A percentile compares a stretch with the other conserved stretches of the same genome.
Conservation (phyloP, 768 basidiomycete species). For the Suillus discolor region DNA sequence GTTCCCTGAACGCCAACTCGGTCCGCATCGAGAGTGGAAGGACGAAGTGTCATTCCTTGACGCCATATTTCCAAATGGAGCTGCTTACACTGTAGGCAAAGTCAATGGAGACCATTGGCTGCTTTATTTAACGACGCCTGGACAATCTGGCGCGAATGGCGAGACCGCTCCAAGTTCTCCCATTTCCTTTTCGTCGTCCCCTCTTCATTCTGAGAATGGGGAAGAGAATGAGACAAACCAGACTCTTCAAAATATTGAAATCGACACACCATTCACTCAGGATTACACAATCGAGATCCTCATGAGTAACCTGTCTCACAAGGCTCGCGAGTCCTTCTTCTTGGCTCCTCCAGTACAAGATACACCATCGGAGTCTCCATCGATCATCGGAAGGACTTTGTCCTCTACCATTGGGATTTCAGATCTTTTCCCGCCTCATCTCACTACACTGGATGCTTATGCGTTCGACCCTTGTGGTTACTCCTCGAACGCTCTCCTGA, state of each 20-base stretch:
- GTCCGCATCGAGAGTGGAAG: conserved; percentile 93
- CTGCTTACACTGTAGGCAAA: conserved; percentile 96
- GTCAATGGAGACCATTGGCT: conserved; percentile 99
- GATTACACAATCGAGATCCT: conserved; percentile 98
- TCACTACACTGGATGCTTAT: conserved; percentile 89
- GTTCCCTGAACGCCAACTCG: conserved; percentile 95
- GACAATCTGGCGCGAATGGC: conserved; percentile 26
- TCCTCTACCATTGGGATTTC: conserved; percentile 79
- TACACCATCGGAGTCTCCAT: conserved; percentile 43
- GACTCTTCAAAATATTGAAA: conserved; percentile 9
- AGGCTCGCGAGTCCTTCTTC: conserved; percentile 81
- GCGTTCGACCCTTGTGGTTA: conserved; percentile 96
- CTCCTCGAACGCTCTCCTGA: conserved; percentile 87
- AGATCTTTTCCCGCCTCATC: conserved; percentile 74
- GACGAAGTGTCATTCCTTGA: conserved; percentile 93
- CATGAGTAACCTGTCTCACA: conserved; percentile 86
- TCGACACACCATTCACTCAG: conserved; percentile 33
- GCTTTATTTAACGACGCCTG: conserved; percentile 83
- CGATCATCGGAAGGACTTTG: conserved; percentile 39
- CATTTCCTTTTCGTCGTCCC: conserved; percentile 18
- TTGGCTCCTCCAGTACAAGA: conserved; percentile 52
- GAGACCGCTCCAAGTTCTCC: conserved; percentile 25
- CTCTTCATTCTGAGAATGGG: conserved; percentile 18
- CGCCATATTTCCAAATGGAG: conserved; percentile 82
- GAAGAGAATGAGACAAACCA: conserved; percentile 15